phyloP scores from a whole-genome alignment of 257 asterid genomes.

The Prunella vulgaris region DNA sequence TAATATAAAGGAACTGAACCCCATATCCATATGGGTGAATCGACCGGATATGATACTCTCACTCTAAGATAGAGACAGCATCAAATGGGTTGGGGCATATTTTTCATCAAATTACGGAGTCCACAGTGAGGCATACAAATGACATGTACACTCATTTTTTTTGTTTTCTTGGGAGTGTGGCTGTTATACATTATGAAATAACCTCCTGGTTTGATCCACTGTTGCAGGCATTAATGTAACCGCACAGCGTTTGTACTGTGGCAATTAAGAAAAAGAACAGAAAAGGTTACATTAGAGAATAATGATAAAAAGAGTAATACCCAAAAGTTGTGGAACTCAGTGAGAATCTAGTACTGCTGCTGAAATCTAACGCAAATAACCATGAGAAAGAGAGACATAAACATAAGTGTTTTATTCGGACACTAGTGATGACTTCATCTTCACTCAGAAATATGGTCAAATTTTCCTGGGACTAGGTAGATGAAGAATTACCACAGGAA shows the following conservation, averaged over 20 bases:
- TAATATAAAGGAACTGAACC: too few relatives aligned
- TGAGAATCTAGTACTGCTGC: not conserved
- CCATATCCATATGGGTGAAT: too few relatives aligned
- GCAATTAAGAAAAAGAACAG: not conserved
- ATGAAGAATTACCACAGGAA: not conserved
- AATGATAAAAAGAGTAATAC: too few relatives aligned
- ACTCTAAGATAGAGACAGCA: too few relatives aligned
- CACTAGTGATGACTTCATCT: not conserved
- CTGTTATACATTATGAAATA: conserved; percentile 67
- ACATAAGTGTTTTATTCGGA: not conserved
- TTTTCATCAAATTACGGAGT: not conserved
- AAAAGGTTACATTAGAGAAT: too few relatives aligned
- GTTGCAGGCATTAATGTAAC: conserved; percentile 78
- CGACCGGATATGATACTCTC: too few relatives aligned
- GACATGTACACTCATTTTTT: not conserved
- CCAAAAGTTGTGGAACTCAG: not conserved
- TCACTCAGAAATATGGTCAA: not conserved
- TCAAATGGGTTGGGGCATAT: not conserved
- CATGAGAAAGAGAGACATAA: not conserved
- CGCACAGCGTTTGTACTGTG: conserved; percentile 94
- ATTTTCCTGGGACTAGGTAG: not conserved
- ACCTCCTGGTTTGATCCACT: conserved; percentile 89
- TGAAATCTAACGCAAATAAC: not conserved
- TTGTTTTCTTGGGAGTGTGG: not conserved
- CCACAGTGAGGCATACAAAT: conserved; percentile 5